Evolutionary conservation across 805 yeast species (phyloP), one percentile per base, ranked within the genome.

Genomic region (Starmerella bombicola): DNA sequence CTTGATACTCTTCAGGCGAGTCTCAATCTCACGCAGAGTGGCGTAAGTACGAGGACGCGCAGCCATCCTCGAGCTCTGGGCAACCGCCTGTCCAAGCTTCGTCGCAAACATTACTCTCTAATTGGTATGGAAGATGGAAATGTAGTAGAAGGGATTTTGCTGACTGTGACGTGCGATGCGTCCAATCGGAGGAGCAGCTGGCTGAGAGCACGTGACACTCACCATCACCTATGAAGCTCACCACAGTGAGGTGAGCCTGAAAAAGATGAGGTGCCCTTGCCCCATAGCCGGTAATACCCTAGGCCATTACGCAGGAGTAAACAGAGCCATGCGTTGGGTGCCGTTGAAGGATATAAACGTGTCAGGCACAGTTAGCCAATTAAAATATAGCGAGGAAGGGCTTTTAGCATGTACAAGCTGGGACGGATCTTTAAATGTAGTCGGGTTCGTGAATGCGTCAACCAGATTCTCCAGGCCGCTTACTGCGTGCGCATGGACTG

Each of bases 11-110:
- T 91, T 91, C 63, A 91, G 77, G 73, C 98, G 93, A 66, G 75
- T 80, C 73, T 91, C 98, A 61, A 91, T 93, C 69, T 91, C 98
- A 71, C 96, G 88, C 64, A 91, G 74, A 55, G 98, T 91, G 59
- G 98, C 98, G 72, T 84, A 88, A 72, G 78, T 42, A 10, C 52
- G 44, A n/a, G 47, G 38, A 16, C 41, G 37, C 25, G 38, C 33
- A 15, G 38, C 38, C 28, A 29, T 30, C 16, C 35, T 23, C 21
- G 42, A 28, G 38, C 40, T 30, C 41, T 26, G 41, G 26, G 29
- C 38, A 37, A 38, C 21, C 15, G 28, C 41, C 41, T 37, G 43
- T 25, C 39, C 48, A 30, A 45, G 46, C 42, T 45, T 45, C 36
- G 45, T 35, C 33, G 41, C 48, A 35, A 45, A 42, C 48, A 45